These are phyloP conservation scores for Rhodotorula glutinis DNA, from an alignment of 1,284 basidiomycete genomes.

Conservation along the genomic window DNA sequence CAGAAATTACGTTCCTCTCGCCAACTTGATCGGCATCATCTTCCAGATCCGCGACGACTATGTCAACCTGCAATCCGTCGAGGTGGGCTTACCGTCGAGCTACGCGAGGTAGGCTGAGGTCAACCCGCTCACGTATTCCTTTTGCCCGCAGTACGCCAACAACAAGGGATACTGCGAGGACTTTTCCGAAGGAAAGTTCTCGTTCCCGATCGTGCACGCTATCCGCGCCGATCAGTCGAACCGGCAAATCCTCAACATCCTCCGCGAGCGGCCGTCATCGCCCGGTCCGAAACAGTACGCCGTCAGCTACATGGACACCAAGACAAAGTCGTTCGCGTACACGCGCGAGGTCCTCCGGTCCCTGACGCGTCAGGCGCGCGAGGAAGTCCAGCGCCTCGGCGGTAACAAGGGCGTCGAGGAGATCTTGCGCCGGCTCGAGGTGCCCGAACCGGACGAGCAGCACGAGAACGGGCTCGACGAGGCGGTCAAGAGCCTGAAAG, in stretches of 20 bases:
- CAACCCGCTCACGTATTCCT: not conserved
- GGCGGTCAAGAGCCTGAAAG: conserved; percentile 11
- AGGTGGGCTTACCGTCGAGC: conserved; percentile 54
- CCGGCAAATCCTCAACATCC: conserved; percentile 75
- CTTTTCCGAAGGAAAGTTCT: conserved; percentile 93
- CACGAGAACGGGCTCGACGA: conserved; percentile 9
- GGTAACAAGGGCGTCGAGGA: conserved; percentile 57
- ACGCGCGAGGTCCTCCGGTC: conserved; percentile 61
- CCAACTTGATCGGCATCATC: conserved; percentile 88
- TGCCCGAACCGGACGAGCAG: conserved; percentile 17
- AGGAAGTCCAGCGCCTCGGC: conserved; percentile 60
- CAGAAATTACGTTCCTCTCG: conserved; percentile 85
- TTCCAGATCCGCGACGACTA: conserved; percentile 98
- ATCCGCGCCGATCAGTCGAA: conserved; percentile 71
- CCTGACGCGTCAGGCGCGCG: conserved; percentile 58
- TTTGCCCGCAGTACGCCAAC: conserved; percentile 64
- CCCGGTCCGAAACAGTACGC: conserved; percentile 73
- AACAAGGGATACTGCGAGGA: conserved; percentile 97
- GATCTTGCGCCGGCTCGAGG: conserved; percentile 52
- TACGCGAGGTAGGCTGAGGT: not conserved
- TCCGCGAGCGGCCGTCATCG: conserved; percentile 79
- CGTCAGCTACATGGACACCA: conserved; percentile 69
- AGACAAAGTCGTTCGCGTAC: conserved; percentile 72
- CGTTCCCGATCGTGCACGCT: conserved; percentile 87
- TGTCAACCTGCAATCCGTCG: conserved; percentile 85